A percentile compares a stretch with the other conserved stretches of the same genome.
Conservation (phyloP, 768 basidiomycete species). For the Collybia sordida region DNA sequence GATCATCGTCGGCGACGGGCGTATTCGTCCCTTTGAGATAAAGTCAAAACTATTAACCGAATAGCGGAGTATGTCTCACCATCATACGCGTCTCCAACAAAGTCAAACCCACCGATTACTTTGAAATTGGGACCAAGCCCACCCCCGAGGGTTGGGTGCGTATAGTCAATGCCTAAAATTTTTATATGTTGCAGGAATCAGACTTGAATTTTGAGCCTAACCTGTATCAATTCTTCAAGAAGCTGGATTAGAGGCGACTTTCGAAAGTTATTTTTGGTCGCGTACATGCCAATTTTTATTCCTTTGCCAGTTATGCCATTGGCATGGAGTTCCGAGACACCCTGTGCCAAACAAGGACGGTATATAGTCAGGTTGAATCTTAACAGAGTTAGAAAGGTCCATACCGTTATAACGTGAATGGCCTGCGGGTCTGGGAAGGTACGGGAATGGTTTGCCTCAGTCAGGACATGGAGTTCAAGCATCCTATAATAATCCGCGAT, state of each 20-base stretch:
- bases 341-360: constrained; percentile 29
- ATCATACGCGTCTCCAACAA: constrained; percentile 55
- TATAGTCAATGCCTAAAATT: constrained; percentile 47
- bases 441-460: constrained; percentile 38
- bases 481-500: constrained; percentile 30
- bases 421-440: constrained; percentile 46
- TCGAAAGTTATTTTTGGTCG: not conserved
- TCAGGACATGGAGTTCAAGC: constrained; percentile 38
- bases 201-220: not conserved
- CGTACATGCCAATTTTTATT: constrained; percentile 66
- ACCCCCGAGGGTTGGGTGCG: constrained; percentile 53
- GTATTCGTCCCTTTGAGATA: constrained; percentile 34
- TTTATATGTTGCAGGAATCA: no score
- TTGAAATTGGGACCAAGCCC: constrained; percentile 55
- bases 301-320: constrained; percentile 61
- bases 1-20: constrained; percentile 50
- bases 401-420: constrained; percentile 54
- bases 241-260: not conserved
- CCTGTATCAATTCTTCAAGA: constrained; percentile 47
- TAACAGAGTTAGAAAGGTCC: constrained; percentile 5
- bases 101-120: constrained; percentile 52
- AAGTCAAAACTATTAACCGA: not conserved
- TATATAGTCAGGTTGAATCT: not conserved
- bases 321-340: constrained; percentile 67
- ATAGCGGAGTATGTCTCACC: constrained; percentile 25